Conservation (phyloP, 2,329 filamentous ascomycete species). For the Madurella fahalii region DNA sequence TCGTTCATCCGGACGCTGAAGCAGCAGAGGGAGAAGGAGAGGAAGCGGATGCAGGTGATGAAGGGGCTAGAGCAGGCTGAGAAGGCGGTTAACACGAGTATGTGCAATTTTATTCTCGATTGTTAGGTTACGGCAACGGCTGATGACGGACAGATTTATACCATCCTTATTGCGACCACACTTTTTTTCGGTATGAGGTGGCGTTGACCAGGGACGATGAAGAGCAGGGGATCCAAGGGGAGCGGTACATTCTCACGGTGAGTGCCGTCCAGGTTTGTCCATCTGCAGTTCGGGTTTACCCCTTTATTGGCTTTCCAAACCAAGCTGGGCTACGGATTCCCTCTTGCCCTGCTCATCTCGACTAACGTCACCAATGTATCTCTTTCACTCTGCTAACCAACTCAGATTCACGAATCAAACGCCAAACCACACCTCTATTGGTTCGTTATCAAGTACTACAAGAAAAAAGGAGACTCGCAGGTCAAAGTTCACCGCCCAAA, state of each 20-base stretch:
- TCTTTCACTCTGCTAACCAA: not conserved
- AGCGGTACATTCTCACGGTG: slow-evolving; percentile 59
- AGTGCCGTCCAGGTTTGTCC: slow-evolving; percentile 27
- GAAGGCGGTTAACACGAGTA: slow-evolving; percentile 48
- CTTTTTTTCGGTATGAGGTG: slow-evolving; percentile 40
- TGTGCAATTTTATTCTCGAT: slow-evolving; percentile 22
- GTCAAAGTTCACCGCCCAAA: slow-evolving; percentile 39
- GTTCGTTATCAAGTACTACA: slow-evolving; percentile 50
- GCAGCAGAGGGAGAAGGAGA: slow-evolving; percentile 37
- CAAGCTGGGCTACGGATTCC: too few species aligned
- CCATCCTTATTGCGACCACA: slow-evolving; percentile 14
- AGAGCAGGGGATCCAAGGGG: slow-evolving; percentile 43
- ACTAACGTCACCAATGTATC: too few species aligned
- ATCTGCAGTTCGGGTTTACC: not conserved
- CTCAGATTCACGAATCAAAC: slow-evolving; percentile 63
- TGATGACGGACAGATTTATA: slow-evolving; percentile 9
- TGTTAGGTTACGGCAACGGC: not conserved
- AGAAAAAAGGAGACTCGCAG: slow-evolving; percentile 36
- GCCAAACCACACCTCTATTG: slow-evolving; percentile 57
- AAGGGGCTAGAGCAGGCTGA: slow-evolving; percentile 34
- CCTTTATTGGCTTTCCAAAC: not conserved
- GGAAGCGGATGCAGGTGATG: slow-evolving; percentile 31
- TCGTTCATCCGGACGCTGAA: slow-evolving; percentile 24
- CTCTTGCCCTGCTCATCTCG: too few species aligned
- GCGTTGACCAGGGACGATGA: slow-evolving; percentile 52